These are phyloP conservation scores for Apiosordaria backusii DNA, from an alignment of 495 filamentous ascomycete species.

Conservation along the genomic window DNA sequence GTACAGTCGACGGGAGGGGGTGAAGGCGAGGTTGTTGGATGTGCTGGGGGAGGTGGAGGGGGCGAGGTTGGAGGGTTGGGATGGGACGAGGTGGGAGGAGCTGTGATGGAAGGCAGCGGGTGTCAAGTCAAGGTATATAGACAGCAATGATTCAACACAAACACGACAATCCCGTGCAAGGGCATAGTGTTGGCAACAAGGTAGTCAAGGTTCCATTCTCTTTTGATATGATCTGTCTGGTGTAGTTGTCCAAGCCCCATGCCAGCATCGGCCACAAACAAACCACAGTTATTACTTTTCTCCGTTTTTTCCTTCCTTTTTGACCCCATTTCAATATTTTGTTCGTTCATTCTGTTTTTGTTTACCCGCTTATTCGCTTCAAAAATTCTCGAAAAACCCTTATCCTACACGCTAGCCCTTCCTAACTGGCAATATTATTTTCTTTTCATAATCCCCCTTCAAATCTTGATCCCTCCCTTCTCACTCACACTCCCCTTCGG, in stretches of 20 bases:
- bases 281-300: background rate
- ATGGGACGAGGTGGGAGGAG: conserved; percentile 63
- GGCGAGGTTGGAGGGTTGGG: conserved; percentile 61
- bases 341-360: background rate
- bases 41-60: conserved; percentile 89
- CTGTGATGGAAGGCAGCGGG: conserved; percentile 2
- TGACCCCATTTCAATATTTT: background rate
- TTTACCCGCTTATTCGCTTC: background rate
- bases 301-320: background rate
- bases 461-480: background rate
- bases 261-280: background rate
- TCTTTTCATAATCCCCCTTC: background rate
- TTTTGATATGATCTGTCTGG: background rate
- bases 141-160: background rate
- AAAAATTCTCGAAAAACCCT: background rate
- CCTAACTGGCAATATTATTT: background rate
- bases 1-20: conserved; percentile 66
- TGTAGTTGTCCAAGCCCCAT: background rate
- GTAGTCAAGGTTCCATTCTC: background rate
- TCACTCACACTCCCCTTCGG: background rate
- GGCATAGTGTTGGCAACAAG: background rate
- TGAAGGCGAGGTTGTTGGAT: conserved; percentile 70
- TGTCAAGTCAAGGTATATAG: too few species aligned
- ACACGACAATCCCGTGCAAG: background rate
- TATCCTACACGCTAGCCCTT: background rate